phyloP scores from a whole-genome alignment of 2,329 filamentous ascomycete species.

The Aspergillus candidus region DNA sequence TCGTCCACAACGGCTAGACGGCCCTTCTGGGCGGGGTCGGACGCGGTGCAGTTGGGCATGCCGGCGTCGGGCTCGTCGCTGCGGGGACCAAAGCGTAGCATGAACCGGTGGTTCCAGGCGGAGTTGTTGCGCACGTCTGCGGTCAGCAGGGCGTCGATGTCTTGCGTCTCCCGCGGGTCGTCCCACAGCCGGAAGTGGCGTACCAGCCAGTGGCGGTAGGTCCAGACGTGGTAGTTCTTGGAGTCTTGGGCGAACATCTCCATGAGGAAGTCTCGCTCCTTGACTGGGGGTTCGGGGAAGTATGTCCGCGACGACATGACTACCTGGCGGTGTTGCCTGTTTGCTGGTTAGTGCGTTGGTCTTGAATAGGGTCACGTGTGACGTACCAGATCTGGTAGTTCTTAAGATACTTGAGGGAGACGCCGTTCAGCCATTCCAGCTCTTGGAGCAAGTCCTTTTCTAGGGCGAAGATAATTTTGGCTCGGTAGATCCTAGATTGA shows the following conservation, averaged over 20 bases:
- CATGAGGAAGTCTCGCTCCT: conserved; percentile 69
- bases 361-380: too few species aligned
- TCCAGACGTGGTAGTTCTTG: conserved; percentile 99
- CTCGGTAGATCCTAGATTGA: conserved; percentile 66
- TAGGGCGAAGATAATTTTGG: conserved; percentile 66
- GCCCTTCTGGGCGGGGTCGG: conserved; percentile 22
- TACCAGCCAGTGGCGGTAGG: conserved; percentile 77
- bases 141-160: conserved; percentile 66
- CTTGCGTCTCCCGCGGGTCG: conserved; percentile 56
- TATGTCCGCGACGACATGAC: conserved; percentile 44
- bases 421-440: conserved; percentile 76
- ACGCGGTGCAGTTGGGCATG: conserved; percentile 23
- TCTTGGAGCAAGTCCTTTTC: conserved; percentile 63
- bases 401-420: conserved; percentile 79
- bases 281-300: conserved; percentile 52
- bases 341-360: conserved; percentile 1
- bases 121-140: conserved; percentile 91
- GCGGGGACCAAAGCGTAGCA: conserved; percentile 70
- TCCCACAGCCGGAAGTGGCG: conserved; percentile 55
- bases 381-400: conserved; percentile 93
- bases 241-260: conserved; percentile 77
- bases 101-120: conserved; percentile 96
- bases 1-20: conserved; percentile 47
- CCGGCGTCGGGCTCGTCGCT: conserved; percentile 35
- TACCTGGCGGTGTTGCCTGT: conserved; percentile 55